A percentile compares a stretch with the other conserved stretches of the same genome.
Conservation (phyloP, 176 grass and related monocot genomes). For the Ensete ventricosum region DNA sequence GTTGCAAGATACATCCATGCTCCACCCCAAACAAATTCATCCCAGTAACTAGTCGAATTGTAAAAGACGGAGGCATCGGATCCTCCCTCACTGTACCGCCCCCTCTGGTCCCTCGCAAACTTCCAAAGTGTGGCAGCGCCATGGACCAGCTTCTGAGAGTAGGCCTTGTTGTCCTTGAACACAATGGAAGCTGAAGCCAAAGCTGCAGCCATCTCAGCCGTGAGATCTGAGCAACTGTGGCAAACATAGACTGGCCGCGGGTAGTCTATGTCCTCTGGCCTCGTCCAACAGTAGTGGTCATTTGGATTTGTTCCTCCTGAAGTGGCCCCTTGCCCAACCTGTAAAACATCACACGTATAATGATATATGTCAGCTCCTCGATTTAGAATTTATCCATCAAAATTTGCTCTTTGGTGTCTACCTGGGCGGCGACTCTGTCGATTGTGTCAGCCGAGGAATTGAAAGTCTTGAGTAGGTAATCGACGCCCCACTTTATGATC, state of each 20-base stretch:
- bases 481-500: constrained; percentile 11
- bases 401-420: not conserved
- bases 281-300: constrained; percentile 18
- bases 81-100: not conserved
- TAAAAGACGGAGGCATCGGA: not conserved
- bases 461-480: constrained; percentile 20
- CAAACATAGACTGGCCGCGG: constrained; percentile 1
- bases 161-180: constrained; percentile 12
- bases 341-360: not conserved
- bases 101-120: constrained; percentile 2
- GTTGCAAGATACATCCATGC: constrained; percentile 17
- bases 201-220: not conserved
- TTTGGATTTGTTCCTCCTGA: not conserved
- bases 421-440: not conserved
- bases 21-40: constrained; percentile 17
- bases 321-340: constrained; percentile 12
- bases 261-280: constrained; percentile 13
- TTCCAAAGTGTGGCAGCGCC: constrained; percentile 1
- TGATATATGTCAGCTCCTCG: not conserved
- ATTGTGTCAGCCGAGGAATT: constrained; percentile 11
- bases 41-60: constrained; percentile 11
- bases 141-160: constrained; percentile 8
- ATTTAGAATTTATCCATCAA: not conserved
- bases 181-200: constrained; percentile 13
- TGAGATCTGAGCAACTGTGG: constrained; percentile 6